These are phyloP conservation scores for Sporobolomyces phaffii DNA, from an alignment of 768 basidiomycete genomes.

Conservation along the genomic window DNA sequence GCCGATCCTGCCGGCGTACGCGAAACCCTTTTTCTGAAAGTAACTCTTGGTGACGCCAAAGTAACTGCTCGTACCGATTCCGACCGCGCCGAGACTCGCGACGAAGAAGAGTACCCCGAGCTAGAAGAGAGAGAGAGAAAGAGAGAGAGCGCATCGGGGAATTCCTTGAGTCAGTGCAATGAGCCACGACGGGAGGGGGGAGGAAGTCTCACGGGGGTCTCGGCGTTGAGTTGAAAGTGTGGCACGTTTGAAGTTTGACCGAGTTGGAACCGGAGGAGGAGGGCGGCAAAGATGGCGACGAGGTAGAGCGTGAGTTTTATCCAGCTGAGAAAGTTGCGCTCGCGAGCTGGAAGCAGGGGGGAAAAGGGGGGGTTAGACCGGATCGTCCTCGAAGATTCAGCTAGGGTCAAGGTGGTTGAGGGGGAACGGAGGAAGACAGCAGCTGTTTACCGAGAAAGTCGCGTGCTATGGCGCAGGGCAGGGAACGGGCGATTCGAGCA, in stretches of 20 bases:
- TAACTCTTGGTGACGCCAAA: not conserved
- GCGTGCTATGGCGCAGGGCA: too few species aligned
- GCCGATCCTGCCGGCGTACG: conserved; percentile 15
- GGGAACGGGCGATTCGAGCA: too few species aligned
- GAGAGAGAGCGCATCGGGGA: too few species aligned
- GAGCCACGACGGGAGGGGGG: not conserved
- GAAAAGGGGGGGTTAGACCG: too few species aligned
- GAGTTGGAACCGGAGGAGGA: conserved; percentile 35
- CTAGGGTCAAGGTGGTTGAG: not conserved
- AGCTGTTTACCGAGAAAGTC: conserved; percentile 25
- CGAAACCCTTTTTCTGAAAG: conserved; percentile 16
- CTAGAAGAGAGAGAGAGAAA: not conserved
- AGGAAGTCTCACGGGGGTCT: conserved; percentile 10
- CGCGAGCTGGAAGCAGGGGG: conserved; percentile 14
- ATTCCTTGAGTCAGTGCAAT: not conserved
- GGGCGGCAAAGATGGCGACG: conserved; percentile 16
- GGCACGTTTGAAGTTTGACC: conserved; percentile 6
- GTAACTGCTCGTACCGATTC: not conserved
- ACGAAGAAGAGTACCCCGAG: conserved; percentile 34
- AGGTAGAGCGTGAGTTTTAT: conserved; percentile 25
- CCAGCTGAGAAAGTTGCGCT: conserved; percentile 35
- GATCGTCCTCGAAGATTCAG: too few species aligned
- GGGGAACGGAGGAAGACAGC: not conserved
- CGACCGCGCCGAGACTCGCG: conserved; percentile 2
- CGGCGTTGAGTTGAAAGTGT: not conserved